phyloP scores from a whole-genome alignment of 2,329 filamentous ascomycete genomes.

The Colletotrichum brevisporum region DNA sequence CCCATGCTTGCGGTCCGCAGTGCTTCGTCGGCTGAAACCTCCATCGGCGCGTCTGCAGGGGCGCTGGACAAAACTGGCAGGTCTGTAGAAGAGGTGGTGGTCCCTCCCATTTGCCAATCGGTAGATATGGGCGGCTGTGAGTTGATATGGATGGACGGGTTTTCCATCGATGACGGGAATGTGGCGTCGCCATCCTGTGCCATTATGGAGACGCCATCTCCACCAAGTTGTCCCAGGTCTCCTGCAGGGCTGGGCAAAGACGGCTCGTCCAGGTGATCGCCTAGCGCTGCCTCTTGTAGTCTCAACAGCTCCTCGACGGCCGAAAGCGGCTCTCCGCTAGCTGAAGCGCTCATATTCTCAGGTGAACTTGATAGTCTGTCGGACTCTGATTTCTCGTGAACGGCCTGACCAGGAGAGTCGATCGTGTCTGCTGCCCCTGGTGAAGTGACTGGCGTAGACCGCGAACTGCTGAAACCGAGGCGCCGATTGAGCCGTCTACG shows the following conservation, averaged over 20 bases:
- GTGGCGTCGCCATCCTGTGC: background rate
- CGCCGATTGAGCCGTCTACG: conserved; percentile 19
- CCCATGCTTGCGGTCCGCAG: conserved; percentile 36
- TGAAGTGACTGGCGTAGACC: background rate
- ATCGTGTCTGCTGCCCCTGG: background rate
- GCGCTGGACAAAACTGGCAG: conserved; percentile 23
- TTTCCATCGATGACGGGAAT: conserved; percentile 16
- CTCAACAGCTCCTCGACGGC: conserved; percentile 36
- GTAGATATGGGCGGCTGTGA: conserved; percentile 29
- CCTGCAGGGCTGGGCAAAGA: conserved; percentile 15
- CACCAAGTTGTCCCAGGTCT: background rate
- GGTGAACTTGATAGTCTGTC: background rate
- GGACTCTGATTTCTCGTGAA: background rate
- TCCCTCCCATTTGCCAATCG: conserved; percentile 18
- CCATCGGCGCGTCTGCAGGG: conserved; percentile 4
- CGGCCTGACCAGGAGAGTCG: background rate
- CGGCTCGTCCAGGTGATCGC: conserved; percentile 3
- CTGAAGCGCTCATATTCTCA: conserved; percentile 19
- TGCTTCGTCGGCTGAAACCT: conserved; percentile 2
- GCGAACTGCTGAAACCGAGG: background rate
- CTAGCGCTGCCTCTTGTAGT: conserved; percentile 32
- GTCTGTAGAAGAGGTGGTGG: conserved; percentile 29
- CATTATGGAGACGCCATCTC: background rate
- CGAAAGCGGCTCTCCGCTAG: conserved; percentile 31
- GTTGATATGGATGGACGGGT: conserved; percentile 32